phyloP scores from a whole-genome alignment of 116 monocot species.

The Phalaenopsis hybrid region DNA sequence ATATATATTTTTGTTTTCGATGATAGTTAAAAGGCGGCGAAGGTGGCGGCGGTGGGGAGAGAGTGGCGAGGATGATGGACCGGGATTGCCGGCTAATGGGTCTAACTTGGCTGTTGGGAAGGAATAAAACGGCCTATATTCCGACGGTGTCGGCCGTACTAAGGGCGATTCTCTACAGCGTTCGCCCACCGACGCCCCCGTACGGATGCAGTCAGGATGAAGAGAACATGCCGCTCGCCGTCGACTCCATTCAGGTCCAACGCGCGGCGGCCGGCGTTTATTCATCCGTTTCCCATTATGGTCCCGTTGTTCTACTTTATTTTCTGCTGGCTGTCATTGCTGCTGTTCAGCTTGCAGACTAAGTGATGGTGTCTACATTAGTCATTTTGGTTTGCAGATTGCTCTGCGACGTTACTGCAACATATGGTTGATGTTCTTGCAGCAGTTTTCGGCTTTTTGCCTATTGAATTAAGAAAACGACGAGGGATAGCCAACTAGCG shows the following conservation, averaged over 20 bases:
- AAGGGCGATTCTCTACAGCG: slow-evolving; percentile 69
- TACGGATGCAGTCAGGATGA: slow-evolving; percentile 72
- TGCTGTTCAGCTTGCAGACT: background rate
- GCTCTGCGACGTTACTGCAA: too few species aligned
- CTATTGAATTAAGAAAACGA: too few species aligned
- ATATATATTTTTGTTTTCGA: background rate
- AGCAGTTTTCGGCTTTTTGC: background rate
- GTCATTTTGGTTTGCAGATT: background rate
- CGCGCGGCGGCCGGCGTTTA: slow-evolving; percentile 7
- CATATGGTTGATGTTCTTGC: background rate
- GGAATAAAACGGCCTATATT: slow-evolving; percentile 74
- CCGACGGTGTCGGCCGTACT: slow-evolving; percentile 92
- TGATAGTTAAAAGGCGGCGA: slow-evolving; percentile 18
- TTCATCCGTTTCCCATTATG: background rate
- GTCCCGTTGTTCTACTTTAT: background rate
- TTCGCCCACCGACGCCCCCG: slow-evolving; percentile 26
- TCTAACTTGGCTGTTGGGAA: slow-evolving; percentile 85
- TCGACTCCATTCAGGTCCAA: slow-evolving; percentile 80
- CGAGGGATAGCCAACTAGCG: background rate
- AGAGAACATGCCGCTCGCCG: slow-evolving; percentile 99
- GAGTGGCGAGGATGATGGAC: slow-evolving; percentile 59
- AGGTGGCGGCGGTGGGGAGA: slow-evolving; percentile 15
- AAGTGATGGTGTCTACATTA: background rate
- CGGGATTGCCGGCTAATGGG: slow-evolving; percentile 97
- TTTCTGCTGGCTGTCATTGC: background rate